Percentiles rank a stretch among this genome's conserved stretches.
These are phyloP conservation scores for Stramenopiles sp. DNA, from an alignment of 352 stramenopile species.

Conservation along the genomic window DNA sequence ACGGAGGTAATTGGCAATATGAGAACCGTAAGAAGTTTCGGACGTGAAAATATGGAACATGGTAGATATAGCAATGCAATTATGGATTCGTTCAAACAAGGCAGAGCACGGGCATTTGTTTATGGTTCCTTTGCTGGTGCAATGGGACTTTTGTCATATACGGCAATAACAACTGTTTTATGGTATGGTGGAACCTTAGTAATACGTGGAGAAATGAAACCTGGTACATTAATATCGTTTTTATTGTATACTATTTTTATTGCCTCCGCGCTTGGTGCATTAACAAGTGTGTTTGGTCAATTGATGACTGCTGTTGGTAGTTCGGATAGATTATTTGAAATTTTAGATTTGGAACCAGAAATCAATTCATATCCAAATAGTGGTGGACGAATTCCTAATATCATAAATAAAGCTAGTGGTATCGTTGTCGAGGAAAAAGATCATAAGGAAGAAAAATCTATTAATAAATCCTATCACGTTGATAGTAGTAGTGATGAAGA, in stretches of 20 bases:
- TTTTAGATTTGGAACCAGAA: slow-evolving; percentile 19
- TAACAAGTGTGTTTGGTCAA: slow-evolving; percentile 73
- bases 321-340: slow-evolving; percentile 60
- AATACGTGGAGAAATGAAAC: slow-evolving; percentile 44
- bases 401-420: too few species aligned
- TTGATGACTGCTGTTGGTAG: slow-evolving; percentile 67
- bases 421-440: too few species aligned
- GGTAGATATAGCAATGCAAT: slow-evolving; percentile 42
- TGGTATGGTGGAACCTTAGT: slow-evolving; percentile 76
- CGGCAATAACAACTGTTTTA: slow-evolving; percentile 61
- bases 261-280: slow-evolving; percentile 50
- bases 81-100: slow-evolving; percentile 38
- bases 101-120: slow-evolving; percentile 40
- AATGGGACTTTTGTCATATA: slow-evolving; percentile 54
- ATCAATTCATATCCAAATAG: not conserved
- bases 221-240: slow-evolving; percentile 73
- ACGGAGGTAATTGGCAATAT: slow-evolving; percentile 75
- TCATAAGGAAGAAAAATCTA: too few species aligned
- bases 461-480: too few species aligned
- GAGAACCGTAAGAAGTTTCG: slow-evolving; percentile 69
- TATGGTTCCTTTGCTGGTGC: slow-evolving; percentile 38
- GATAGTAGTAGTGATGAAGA: too few species aligned
- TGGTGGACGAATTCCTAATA: not conserved
- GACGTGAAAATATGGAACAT: slow-evolving; percentile 44
- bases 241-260: slow-evolving; percentile 77